phyloP scores from a whole-genome alignment of 2,329 filamentous ascomycete genomes.

The Penicillium sp. region DNA sequence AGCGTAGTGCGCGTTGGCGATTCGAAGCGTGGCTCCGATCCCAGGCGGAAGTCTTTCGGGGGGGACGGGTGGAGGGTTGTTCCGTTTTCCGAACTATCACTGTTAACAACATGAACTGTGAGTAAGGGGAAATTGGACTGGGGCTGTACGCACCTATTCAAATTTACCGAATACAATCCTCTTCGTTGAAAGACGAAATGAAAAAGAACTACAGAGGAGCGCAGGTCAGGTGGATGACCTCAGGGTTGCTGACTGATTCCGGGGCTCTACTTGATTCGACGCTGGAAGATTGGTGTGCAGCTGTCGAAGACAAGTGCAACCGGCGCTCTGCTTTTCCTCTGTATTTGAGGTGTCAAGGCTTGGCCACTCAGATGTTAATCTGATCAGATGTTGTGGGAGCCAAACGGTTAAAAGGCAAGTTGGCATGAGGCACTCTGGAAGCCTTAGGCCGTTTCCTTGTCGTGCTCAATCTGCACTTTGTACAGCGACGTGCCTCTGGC shows the following conservation, averaged over 20 bases:
- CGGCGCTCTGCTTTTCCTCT: neutral
- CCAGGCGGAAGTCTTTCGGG: slow-evolving; percentile 31
- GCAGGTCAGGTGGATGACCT: neutral
- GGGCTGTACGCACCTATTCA: slow-evolving; percentile 18
- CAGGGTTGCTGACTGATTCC: slow-evolving; percentile 8
- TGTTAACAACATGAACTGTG: slow-evolving; percentile 14
- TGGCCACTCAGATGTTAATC: neutral
- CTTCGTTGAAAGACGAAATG: neutral
- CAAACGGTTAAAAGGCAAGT: neutral
- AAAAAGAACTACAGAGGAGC: slow-evolving; percentile 3
- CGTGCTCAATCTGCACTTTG: slow-evolving; percentile 3
- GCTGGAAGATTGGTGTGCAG: slow-evolving; percentile 5
- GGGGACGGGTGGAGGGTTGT: slow-evolving; percentile 35
- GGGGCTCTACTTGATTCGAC: slow-evolving; percentile 24
- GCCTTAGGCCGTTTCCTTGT: neutral
- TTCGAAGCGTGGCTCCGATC: slow-evolving; percentile 29
- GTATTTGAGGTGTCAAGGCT: neutral
- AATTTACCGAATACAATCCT: slow-evolving; percentile 7
- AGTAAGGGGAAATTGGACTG: slow-evolving; percentile 16
- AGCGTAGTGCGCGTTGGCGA: slow-evolving; percentile 23
- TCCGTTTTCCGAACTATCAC: slow-evolving; percentile 24
- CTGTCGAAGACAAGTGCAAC: slow-evolving; percentile 9
- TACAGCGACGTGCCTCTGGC: slow-evolving; percentile 7
- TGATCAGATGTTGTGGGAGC: neutral
- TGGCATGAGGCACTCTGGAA: neutral